Evolutionary conservation across 116 monocot genomes (phyloP).

Genomic region (Papilionanthe hybrid): DNA sequence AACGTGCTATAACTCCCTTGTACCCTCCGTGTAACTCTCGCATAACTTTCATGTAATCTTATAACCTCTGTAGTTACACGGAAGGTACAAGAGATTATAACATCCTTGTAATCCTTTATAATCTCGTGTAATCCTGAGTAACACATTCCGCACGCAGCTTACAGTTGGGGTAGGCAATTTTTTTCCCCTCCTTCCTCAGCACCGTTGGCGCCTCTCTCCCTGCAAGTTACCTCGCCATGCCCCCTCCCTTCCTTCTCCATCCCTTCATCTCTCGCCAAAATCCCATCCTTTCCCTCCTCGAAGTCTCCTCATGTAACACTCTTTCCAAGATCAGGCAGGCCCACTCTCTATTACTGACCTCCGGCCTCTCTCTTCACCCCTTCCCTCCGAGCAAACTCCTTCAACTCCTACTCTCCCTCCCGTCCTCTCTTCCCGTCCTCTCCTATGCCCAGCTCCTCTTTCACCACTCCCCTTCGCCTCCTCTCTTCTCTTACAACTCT

Average conservation of each 20-base stretch:
- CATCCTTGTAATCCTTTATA: no score
- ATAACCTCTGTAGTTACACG: no score
- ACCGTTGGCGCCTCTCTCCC: background rate
- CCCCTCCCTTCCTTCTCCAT: background rate
- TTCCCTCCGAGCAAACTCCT: conserved; percentile 19
- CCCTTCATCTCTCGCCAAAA: conserved; percentile 12
- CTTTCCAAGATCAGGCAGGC: conserved; percentile 9
- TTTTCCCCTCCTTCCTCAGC: no score
- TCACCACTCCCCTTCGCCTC: conserved; percentile 18
- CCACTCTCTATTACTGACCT: conserved; percentile 11
- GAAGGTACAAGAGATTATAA: no score
- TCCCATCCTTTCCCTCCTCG: conserved; percentile 13
- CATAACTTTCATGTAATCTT: no score
- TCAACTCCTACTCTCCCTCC: conserved; percentile 7
- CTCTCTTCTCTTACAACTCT: conserved; percentile 29
- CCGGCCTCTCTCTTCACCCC: conserved; percentile 19
- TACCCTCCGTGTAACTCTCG: no score
- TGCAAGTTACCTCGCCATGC: background rate
- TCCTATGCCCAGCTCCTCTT: conserved; percentile 25
- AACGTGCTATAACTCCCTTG: no score
- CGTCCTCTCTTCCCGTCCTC: conserved; percentile 8
- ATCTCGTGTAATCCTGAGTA: no score
- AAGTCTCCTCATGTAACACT: conserved; percentile 3
- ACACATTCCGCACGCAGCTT: no score
- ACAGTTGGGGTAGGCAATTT: no score